Evolutionary conservation across 2,329 filamentous ascomycete genomes (phyloP).

Genomic region (Trichothecium sympodiale): DNA sequence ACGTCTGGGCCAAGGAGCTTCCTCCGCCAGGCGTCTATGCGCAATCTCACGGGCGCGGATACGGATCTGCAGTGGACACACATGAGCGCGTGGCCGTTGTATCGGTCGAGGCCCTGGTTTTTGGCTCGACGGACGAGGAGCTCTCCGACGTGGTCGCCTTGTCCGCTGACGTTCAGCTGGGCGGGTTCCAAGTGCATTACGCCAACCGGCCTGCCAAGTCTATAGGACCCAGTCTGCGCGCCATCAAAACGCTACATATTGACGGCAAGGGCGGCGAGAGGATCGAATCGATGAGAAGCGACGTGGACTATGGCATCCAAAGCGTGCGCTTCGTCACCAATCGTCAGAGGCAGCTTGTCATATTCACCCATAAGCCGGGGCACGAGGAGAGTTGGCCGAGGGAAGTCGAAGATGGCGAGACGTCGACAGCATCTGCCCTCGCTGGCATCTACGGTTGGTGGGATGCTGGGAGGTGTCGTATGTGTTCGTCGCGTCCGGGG

Average conservation of each 20-base stretch:
- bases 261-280: not conserved
- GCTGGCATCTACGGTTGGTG: not conserved
- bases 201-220: not conserved
- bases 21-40: too few species aligned
- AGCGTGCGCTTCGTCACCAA: conserved; percentile 1
- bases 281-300: not conserved
- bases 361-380: not conserved
- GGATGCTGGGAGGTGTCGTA: not conserved
- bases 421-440: not conserved
- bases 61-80: too few species aligned
- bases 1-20: too few species aligned
- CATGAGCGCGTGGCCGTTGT: too few species aligned
- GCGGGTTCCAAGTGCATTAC: not conserved
- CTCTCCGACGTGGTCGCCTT: not conserved
- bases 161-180: not conserved
- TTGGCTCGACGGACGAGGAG: too few species aligned
- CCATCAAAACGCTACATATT: conserved; percentile 1
- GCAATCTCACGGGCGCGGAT: too few species aligned
- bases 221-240: not conserved
- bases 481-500: too few species aligned
- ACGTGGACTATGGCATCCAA: not conserved
- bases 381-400: not conserved
- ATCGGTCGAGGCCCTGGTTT: too few species aligned
- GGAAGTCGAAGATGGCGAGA: too few species aligned
- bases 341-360: not conserved